These are phyloP conservation scores for Anthracocystis walkeri DNA, from an alignment of 1,284 basidiomycete genomes.

Conservation along the genomic window DNA sequence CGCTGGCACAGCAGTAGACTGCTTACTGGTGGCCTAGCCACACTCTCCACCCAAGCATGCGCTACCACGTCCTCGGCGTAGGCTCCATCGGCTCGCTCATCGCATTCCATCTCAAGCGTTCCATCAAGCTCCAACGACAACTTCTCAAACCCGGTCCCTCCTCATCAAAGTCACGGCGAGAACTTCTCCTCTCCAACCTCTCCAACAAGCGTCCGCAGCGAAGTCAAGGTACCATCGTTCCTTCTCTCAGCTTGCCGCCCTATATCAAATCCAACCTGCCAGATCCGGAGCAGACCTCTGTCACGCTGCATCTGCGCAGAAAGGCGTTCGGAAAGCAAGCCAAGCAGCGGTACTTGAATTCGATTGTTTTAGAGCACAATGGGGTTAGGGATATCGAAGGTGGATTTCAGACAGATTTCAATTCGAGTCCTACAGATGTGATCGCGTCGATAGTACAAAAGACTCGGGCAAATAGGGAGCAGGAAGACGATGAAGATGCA, in stretches of 20 bases:
- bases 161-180: constrained; percentile 25
- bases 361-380: constrained; percentile 53
- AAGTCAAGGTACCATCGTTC: constrained; percentile 30
- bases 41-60: constrained; percentile 43
- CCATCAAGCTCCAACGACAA: constrained; percentile 44
- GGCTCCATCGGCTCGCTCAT: constrained; percentile 66
- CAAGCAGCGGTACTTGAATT: constrained; percentile 26
- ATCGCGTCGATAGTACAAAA: constrained; percentile 35
- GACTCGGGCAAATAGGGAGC: constrained; percentile 6
- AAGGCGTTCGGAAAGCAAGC: constrained; percentile 30
- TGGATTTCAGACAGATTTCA: constrained; percentile 53
- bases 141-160: constrained; percentile 37
- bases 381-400: constrained; percentile 49
- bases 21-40: not conserved
- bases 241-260: constrained; percentile 49
- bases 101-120: constrained; percentile 62
- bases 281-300: constrained; percentile 37
- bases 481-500: constrained; percentile 13
- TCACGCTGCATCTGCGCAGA: constrained; percentile 58
- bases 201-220: constrained; percentile 40
- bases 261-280: constrained; percentile 46
- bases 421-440: constrained; percentile 34
- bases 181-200: constrained; percentile 44
- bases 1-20: not conserved
- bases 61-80: constrained; percentile 67